Evolutionary conservation across 352 stramenopile species (phyloP).

Genomic region (Peronospora farinosa): DNA sequence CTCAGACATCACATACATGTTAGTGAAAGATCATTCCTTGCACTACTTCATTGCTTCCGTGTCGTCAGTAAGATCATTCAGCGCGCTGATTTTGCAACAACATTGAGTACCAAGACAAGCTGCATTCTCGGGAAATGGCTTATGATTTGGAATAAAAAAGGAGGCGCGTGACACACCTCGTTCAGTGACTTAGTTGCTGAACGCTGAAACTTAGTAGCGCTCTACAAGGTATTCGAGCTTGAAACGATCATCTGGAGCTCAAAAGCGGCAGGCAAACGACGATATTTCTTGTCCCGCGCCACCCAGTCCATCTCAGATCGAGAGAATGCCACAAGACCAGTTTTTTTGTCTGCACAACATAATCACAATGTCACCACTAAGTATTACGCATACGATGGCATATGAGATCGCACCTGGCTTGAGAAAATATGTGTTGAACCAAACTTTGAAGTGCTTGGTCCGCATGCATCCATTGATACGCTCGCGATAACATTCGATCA

Average conservation of each 20-base stretch:
- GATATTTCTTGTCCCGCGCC: conserved; percentile 52
- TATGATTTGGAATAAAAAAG: not conserved
- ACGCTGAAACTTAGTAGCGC: too few relatives aligned
- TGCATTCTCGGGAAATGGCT: not conserved
- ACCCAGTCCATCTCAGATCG: conserved; percentile 64
- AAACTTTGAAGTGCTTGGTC: conserved; percentile 67
- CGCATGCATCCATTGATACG: conserved; percentile 34
- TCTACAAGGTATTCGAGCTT: not conserved
- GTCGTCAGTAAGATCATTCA: too few relatives aligned
- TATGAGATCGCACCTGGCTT: conserved; percentile 21
- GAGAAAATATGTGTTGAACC: conserved; percentile 64
- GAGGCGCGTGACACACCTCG: too few relatives aligned
- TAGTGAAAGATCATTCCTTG: too few relatives aligned
- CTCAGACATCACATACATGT: too few relatives aligned
- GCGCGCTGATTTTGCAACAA: too few relatives aligned
- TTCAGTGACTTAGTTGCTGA: too few relatives aligned
- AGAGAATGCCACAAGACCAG: conserved; percentile 32
- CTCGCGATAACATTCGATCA: conserved; percentile 53
- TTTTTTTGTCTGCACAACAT: conserved; percentile 27
- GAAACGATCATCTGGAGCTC: conserved; percentile 45
- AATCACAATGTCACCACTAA: not conserved
- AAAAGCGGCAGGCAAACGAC: conserved; percentile 52
- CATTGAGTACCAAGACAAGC: too few relatives aligned
- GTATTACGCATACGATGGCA: conserved; percentile 1
- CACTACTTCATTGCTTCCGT: too few relatives aligned